Evolutionary conservation across 2,329 filamentous ascomycete genomes (phyloP).

Genomic region (Hypoxylon sp.): DNA sequence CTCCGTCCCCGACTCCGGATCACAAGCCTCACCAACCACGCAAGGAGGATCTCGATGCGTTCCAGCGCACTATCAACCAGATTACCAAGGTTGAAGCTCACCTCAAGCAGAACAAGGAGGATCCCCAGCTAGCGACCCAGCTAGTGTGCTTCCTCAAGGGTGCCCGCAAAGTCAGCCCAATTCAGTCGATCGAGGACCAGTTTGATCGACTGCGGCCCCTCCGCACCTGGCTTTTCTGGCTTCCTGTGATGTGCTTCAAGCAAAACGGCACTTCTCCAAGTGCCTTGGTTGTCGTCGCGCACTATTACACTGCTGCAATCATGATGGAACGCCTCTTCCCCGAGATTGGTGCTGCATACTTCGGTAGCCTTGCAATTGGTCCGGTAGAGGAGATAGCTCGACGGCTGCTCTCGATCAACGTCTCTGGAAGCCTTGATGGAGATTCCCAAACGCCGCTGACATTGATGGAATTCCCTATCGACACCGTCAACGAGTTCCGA

Average conservation of each 20-base stretch:
- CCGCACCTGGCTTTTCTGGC: slow-evolving; percentile 95
- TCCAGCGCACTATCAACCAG: slow-evolving; percentile 76
- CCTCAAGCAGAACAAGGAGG: slow-evolving; percentile 77
- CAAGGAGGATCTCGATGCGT: slow-evolving; percentile 78
- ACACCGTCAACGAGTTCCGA: slow-evolving; percentile 78
- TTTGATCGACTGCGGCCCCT: slow-evolving; percentile 92
- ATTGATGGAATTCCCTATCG: slow-evolving; percentile 80
- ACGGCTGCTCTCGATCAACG: slow-evolving; percentile 78
- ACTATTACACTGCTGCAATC: slow-evolving; percentile 91
- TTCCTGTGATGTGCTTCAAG: slow-evolving; percentile 87
- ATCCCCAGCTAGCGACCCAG: slow-evolving; percentile 77
- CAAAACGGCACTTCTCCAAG: slow-evolving; percentile 81
- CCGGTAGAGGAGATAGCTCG: slow-evolving; percentile 90
- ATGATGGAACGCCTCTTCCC: slow-evolving; percentile 90
- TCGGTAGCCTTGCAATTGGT: slow-evolving; percentile 81
- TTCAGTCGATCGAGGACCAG: slow-evolving; percentile 82
- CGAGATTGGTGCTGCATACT: slow-evolving; percentile 90
- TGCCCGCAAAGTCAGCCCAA: slow-evolving; percentile 78
- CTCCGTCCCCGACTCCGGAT: slow-evolving; percentile 72
- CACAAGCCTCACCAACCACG: slow-evolving; percentile 73
- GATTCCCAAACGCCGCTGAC: slow-evolving; percentile 73
- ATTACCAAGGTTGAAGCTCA: slow-evolving; percentile 77
- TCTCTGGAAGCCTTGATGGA: slow-evolving; percentile 69
- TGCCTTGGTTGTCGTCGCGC: slow-evolving; percentile 85
- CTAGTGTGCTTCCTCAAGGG: slow-evolving; percentile 80